Conservation (phyloP, 352 stramenopile species). For the Phytophthora melonis region DNA sequence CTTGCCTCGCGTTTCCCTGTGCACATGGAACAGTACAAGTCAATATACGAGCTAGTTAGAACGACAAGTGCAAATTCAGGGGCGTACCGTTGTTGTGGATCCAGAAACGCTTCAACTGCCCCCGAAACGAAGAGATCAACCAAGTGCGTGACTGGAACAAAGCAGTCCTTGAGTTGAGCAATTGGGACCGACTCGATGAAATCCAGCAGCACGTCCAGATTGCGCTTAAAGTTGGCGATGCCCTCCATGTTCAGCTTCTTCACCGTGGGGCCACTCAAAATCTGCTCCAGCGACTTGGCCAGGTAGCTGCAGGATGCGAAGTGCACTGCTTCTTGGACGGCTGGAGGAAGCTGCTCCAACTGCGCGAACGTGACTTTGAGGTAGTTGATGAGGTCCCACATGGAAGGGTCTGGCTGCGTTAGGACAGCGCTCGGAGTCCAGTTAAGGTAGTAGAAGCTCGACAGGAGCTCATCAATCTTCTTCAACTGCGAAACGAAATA, state of each 20-base stretch:
- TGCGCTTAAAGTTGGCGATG: constrained; percentile 82
- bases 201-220: constrained; percentile 73
- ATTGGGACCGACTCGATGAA: constrained; percentile 71
- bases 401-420: constrained; percentile 73
- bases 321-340: constrained; percentile 73
- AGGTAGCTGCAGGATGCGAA: constrained; percentile 86
- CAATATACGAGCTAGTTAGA: no score
- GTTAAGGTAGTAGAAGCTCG: constrained; percentile 82
- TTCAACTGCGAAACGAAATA: constrained; percentile 54
- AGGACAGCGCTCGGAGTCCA: constrained; percentile 68
- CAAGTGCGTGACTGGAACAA: constrained; percentile 68
- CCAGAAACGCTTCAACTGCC: constrained; percentile 63
- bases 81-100: constrained; percentile 66
- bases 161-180: constrained; percentile 71
- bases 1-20: constrained; percentile 62
- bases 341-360: constrained; percentile 59
- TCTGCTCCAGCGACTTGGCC: constrained; percentile 77
- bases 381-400: constrained; percentile 90
- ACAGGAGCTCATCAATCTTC: constrained; percentile 84
- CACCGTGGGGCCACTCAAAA: constrained; percentile 64
- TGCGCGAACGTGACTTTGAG: constrained; percentile 84
- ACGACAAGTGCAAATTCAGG: not conserved
- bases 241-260: constrained; percentile 79
- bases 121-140: constrained; percentile 77
- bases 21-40: not conserved